Evolutionary conservation across 2,329 filamentous ascomycete species (phyloP).

Genomic region (Diaporthe longicolla): DNA sequence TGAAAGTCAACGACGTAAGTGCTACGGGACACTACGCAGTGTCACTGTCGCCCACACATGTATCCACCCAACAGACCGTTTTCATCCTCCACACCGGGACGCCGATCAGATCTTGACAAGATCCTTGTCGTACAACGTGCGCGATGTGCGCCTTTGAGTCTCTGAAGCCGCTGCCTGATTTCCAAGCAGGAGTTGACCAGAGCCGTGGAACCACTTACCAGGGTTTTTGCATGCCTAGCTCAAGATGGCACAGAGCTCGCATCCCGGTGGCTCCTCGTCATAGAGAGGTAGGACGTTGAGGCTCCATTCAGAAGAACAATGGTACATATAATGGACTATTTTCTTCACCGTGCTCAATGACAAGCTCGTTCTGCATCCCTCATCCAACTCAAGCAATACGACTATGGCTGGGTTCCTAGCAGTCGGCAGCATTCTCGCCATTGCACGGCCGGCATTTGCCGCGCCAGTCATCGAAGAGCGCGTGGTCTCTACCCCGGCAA

Average conservation of each 20-base stretch:
- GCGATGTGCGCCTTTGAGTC: not conserved
- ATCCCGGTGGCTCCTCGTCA: conserved; percentile 11
- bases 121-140: conserved; percentile 18
- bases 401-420: conserved; percentile 36
- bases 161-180: not conserved
- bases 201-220: too few species aligned
- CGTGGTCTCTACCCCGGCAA: conserved; percentile 53
- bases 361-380: not conserved
- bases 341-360: not conserved
- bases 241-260: conserved; percentile 2
- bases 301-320: not conserved
- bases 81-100: not conserved
- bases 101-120: conserved; percentile 16
- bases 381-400: not conserved
- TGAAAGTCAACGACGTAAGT: conserved; percentile 32
- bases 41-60: not conserved
- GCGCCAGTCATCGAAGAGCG: conserved; percentile 47
- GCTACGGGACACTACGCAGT: conserved; percentile 3
- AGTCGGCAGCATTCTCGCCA: conserved; percentile 43
- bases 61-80: conserved; percentile 3
- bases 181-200: conserved; percentile 3
- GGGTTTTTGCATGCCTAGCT: not conserved
- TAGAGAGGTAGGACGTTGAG: conserved; percentile 10
- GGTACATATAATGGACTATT: not conserved
- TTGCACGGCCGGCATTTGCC: conserved; percentile 46